phyloP scores from a whole-genome alignment of 352 stramenopile genomes.

The Thraustochytrium aureum region DNA sequence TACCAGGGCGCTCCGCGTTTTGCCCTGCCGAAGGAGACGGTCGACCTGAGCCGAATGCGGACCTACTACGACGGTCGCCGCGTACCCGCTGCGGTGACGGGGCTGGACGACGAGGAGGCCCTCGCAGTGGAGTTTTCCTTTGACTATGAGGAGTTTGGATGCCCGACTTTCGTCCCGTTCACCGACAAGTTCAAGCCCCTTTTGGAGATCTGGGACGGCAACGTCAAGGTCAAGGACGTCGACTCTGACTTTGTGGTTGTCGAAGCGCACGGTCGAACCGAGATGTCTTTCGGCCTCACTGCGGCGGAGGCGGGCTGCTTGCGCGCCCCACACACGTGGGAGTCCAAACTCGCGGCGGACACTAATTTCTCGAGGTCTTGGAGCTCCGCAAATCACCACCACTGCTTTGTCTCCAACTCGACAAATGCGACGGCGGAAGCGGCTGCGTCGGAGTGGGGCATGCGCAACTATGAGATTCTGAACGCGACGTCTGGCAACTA shows the following conservation, averaged over 20 bases:
- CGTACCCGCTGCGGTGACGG: not conserved
- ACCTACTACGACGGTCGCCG: not conserved
- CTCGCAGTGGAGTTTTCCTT: constrained; percentile 5
- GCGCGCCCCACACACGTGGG: constrained; percentile 5
- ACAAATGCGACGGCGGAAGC: not conserved
- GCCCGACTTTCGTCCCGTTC: constrained; percentile 45
- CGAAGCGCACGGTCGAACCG: not conserved
- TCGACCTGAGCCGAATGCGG: not conserved
- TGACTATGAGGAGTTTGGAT: constrained; percentile 18
- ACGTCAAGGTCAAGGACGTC: constrained; percentile 43
- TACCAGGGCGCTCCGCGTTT: constrained; percentile 9
- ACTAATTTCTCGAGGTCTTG: constrained; percentile 7
- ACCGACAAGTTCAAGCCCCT: constrained; percentile 24
- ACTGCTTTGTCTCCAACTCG: not conserved
- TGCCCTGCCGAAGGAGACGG: not conserved
- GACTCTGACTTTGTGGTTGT: constrained; percentile 42
- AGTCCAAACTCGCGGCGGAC: constrained; percentile 10
- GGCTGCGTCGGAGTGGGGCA: not conserved
- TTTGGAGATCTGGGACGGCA: constrained; percentile 41
- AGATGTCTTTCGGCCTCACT: constrained; percentile 30
- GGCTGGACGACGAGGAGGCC: not conserved
- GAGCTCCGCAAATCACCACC: constrained; percentile 9
- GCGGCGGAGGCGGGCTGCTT: not conserved
- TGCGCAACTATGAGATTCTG: constrained; percentile 25
- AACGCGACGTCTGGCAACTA: constrained; percentile 22